These are phyloP conservation scores for Penicillium corylophilum DNA, from an alignment of 2,329 filamentous ascomycete genomes.

Conservation along the genomic window DNA sequence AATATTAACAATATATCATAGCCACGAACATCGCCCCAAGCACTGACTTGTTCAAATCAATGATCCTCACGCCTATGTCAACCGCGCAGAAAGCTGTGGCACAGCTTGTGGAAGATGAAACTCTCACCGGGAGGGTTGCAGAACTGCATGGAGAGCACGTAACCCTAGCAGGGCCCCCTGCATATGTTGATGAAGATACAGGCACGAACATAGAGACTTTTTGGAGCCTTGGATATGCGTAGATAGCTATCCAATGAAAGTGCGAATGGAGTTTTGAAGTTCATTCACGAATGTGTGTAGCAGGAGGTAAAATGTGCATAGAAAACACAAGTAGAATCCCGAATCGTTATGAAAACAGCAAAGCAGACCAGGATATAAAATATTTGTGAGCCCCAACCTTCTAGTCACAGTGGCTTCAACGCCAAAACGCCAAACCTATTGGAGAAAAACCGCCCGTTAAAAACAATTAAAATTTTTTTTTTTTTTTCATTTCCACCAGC, in stretches of 20 bases:
- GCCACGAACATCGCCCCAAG: constrained; percentile 50
- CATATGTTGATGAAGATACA: constrained; percentile 51
- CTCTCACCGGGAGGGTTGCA: constrained; percentile 47
- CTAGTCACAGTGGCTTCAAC: not conserved
- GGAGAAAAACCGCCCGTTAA: too few relatives aligned
- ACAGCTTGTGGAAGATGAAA: constrained; percentile 43
- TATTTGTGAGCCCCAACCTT: not conserved
- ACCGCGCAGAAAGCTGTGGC: constrained; percentile 48
- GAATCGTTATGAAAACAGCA: not conserved
- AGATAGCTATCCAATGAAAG: too few relatives aligned
- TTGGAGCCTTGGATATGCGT: constrained; percentile 50
- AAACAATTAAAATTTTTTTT: too few relatives aligned
- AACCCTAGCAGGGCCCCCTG: constrained; percentile 47
- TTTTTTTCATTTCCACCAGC: not conserved
- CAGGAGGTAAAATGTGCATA: not conserved
- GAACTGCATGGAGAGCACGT: constrained; percentile 55
- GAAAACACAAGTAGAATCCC: not conserved
- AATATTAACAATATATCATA: constrained; percentile 33
- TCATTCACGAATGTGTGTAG: not conserved
- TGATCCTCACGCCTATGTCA: constrained; percentile 54
- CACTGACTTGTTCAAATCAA: constrained; percentile 47
- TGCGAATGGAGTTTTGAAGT: not conserved
- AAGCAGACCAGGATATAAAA: constrained; percentile 1
- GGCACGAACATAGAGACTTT: constrained; percentile 50
- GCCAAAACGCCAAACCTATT: not conserved